These are phyloP conservation scores for Calonectria honghensis DNA, from an alignment of 2,329 filamentous ascomycete species.

Conservation along the genomic window DNA sequence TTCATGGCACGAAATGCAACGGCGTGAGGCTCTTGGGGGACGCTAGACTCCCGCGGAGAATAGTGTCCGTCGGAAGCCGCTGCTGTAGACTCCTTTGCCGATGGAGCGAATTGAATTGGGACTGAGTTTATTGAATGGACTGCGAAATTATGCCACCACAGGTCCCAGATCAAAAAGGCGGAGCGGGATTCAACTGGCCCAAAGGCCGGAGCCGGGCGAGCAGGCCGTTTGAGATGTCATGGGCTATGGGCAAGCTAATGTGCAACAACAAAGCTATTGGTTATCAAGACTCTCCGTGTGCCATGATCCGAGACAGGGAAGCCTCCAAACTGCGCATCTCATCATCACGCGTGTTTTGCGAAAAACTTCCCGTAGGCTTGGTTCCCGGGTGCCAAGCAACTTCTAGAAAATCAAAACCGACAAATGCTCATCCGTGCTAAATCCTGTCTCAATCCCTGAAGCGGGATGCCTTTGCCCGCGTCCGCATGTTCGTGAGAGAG, in stretches of 20 bases:
- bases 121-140: not conserved
- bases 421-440: slow-evolving; percentile 7
- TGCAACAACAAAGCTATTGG: not conserved
- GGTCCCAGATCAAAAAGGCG: slow-evolving; percentile 1
- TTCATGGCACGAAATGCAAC: slow-evolving; percentile 36
- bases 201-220: slow-evolving; percentile 13
- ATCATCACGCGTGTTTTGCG: not conserved
- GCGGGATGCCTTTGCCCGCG: not conserved
- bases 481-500: not conserved
- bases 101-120: not conserved
- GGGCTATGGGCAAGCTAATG: not conserved
- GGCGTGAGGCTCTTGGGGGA: slow-evolving; percentile 40
- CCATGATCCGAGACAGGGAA: slow-evolving; percentile 11
- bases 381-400: not conserved
- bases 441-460: slow-evolving; percentile 6
- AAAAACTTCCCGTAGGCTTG: not conserved
- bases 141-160: not conserved
- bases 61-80: not conserved
- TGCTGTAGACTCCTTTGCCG: not conserved
- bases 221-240: not conserved
- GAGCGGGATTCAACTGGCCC: slow-evolving; percentile 25
- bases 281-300: not conserved
- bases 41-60: not conserved
- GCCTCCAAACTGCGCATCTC: not conserved
- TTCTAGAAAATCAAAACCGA: slow-evolving; percentile 31